Conservation (phyloP, 345 rosid genomes). For the Eucalyptus caleyi region DNA sequence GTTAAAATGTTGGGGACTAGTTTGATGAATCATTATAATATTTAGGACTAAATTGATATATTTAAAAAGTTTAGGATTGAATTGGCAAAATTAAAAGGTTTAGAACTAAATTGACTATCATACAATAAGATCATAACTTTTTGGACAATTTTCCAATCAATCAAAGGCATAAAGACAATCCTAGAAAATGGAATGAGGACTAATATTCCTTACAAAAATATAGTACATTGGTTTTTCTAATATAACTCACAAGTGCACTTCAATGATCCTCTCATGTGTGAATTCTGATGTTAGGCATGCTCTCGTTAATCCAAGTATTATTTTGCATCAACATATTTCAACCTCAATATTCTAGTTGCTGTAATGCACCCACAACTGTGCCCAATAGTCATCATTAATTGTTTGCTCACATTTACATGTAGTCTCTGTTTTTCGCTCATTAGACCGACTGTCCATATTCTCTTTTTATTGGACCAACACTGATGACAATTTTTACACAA, state of each 20-base stretch:
- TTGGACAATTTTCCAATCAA: too few relatives aligned
- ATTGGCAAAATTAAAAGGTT: too few relatives aligned
- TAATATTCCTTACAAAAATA: not conserved
- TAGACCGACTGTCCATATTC: not conserved
- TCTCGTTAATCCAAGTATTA: not conserved
- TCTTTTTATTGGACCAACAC: not conserved
- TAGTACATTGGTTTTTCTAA: not conserved
- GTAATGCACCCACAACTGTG: not conserved
- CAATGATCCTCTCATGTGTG: too few relatives aligned
- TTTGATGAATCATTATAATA: too few relatives aligned
- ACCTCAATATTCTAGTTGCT: not conserved
- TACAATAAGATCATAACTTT: too few relatives aligned
- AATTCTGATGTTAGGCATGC: not conserved
- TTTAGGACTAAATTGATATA: too few relatives aligned
- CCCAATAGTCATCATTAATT: not conserved
- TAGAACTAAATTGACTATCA: rapidly evolving
- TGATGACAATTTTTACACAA: not conserved
- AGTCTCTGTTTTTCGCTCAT: too few relatives aligned
- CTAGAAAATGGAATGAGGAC: not conserved
- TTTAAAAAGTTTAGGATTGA: rapidly evolving
- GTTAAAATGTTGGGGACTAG: too few relatives aligned
- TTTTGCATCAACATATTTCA: not conserved
- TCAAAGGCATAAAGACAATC: too few relatives aligned
- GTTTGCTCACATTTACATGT: too few relatives aligned
- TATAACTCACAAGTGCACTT: not conserved